Conservation (phyloP, 2,329 filamentous ascomycete species). For the Arachnomyces sp. region DNA sequence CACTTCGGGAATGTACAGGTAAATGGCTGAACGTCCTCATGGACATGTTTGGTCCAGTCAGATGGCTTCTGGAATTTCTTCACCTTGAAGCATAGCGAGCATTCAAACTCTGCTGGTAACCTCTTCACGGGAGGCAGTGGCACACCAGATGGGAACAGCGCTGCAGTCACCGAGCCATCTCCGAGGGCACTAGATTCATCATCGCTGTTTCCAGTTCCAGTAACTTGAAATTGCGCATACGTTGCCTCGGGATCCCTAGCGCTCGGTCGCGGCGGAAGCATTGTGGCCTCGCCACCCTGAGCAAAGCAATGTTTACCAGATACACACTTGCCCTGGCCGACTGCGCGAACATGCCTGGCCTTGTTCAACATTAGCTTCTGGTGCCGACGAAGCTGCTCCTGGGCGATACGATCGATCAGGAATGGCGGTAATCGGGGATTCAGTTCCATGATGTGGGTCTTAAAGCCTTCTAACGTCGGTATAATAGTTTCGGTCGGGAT, state of each 20-base stretch:
- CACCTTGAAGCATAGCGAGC: slow-evolving; percentile 73
- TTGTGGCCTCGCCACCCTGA: slow-evolving; percentile 57
- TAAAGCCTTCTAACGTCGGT: slow-evolving; percentile 70
- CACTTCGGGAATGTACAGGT: slow-evolving; percentile 85
- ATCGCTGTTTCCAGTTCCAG: slow-evolving; percentile 50
- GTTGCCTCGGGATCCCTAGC: slow-evolving; percentile 52
- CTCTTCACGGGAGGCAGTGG: slow-evolving; percentile 69
- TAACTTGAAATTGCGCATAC: slow-evolving; percentile 48
- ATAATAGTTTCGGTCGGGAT: slow-evolving; percentile 60
- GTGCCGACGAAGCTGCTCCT: slow-evolving; percentile 72
- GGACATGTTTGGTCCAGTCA: slow-evolving; percentile 94
- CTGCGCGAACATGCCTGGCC: slow-evolving; percentile 60
- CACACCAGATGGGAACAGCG: slow-evolving; percentile 73
- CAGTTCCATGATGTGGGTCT: slow-evolving; percentile 61
- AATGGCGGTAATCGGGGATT: slow-evolving; percentile 59
- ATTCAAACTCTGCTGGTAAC: slow-evolving; percentile 83
- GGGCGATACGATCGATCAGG: slow-evolving; percentile 71
- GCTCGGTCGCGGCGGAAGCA: slow-evolving; percentile 49
- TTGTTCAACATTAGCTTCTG: slow-evolving; percentile 65
- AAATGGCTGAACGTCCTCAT: slow-evolving; percentile 88
- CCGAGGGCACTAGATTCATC: slow-evolving; percentile 58
- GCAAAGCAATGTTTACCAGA: slow-evolving; percentile 58
- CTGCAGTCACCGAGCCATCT: slow-evolving; percentile 62
- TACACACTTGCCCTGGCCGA: slow-evolving; percentile 51
- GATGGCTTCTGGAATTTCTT: slow-evolving; percentile 87